A percentile compares a stretch with the other conserved stretches of the same genome.
phyloP scores from a whole-genome alignment of 495 filamentous ascomycete species.

The Aeminium ludgeri region DNA sequence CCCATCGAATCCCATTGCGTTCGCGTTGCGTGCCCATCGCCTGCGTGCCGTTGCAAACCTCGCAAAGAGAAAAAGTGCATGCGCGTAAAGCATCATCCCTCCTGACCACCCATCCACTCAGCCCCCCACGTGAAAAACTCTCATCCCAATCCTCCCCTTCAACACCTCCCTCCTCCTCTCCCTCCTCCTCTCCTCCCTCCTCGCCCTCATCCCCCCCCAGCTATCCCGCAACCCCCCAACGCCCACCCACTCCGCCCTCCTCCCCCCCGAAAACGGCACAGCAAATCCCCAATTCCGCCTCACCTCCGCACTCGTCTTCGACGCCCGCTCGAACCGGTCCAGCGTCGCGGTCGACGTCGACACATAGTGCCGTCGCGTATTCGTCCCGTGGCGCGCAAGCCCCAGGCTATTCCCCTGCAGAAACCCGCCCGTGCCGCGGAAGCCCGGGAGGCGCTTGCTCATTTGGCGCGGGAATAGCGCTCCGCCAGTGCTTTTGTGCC shows the following conservation, averaged over 20 bases:
- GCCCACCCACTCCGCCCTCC: conserved; percentile 30
- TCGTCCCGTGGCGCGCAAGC: conserved; percentile 33
- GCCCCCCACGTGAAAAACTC: not conserved
- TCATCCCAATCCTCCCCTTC: conserved; percentile 44
- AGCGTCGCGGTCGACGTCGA: conserved; percentile 19
- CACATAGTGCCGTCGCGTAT: conserved; percentile 35
- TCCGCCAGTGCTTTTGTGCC: too few species aligned
- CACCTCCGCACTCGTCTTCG: conserved; percentile 6
- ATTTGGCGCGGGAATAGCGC: conserved; percentile 12
- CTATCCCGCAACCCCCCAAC: conserved; percentile 14
- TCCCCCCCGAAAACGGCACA: conserved; percentile 16
- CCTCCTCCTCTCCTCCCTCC: conserved; percentile 34
- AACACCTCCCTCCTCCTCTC: conserved; percentile 50
- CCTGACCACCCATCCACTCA: not conserved
- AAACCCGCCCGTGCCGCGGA: conserved; percentile 19
- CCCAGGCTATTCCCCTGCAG: conserved; percentile 35
- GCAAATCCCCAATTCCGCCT: not conserved
- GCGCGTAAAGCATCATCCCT: not conserved
- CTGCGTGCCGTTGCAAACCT: too few species aligned
- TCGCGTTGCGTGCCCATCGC: too few species aligned
- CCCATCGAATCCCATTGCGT: too few species aligned
- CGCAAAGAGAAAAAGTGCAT: not conserved
- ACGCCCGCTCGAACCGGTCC: not conserved
- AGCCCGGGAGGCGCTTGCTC: conserved; percentile 13
- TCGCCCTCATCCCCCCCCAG: conserved; percentile 41